phyloP scores from a whole-genome alignment of 345 rosid genomes.

The Eucalyptus marginata region DNA sequence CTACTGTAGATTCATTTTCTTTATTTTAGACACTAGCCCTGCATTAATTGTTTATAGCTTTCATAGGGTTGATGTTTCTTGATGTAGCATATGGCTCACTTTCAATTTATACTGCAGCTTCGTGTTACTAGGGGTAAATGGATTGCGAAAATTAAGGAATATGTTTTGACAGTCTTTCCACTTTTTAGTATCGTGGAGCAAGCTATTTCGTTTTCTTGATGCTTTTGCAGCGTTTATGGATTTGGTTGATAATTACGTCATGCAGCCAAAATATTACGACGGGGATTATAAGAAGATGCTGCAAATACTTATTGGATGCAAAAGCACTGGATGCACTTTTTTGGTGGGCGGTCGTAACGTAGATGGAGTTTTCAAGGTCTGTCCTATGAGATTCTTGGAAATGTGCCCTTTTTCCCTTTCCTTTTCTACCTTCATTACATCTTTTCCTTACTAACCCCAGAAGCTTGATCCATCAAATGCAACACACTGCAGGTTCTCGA shows the following conservation, averaged over 20 bases:
- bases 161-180: neutral
- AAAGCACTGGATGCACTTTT: constrained; percentile 68
- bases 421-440: neutral
- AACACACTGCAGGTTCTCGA: constrained; percentile 53
- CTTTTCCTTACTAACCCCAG: neutral
- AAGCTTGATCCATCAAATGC: neutral
- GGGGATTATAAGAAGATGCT: constrained; percentile 60
- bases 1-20: neutral
- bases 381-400: neutral
- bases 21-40: neutral
- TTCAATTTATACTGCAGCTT: neutral
- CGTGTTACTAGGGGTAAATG: neutral
- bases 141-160: neutral
- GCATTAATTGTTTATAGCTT: neutral
- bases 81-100: neutral
- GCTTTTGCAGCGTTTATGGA: neutral
- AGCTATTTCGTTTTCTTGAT: neutral
- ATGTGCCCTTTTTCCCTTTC: neutral
- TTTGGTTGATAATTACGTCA: neutral
- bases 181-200: neutral
- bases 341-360: constrained; percentile 80
- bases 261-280: constrained; percentile 73
- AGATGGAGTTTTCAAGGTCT: constrained; percentile 74
- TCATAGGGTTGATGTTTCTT: neutral
- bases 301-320: constrained; percentile 56